These are phyloP conservation scores for Rhizomucor pusillus DNA, from an alignment of 371 early-diverging fungal species.

Conservation along the genomic window DNA sequence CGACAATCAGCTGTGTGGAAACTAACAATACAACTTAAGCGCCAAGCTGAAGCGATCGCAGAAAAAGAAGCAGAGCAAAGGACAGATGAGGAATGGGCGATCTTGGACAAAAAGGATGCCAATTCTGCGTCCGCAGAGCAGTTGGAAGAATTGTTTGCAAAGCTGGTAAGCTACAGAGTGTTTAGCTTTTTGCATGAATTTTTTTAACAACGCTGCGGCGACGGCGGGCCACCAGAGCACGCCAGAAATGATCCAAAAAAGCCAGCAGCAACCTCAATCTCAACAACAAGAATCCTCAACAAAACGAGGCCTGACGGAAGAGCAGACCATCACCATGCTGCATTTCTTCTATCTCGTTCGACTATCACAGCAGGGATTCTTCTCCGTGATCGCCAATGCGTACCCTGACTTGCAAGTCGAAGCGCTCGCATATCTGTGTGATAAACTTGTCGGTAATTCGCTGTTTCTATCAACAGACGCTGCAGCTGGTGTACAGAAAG, in stretches of 20 bases:
- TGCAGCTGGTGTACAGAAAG: conserved; percentile 2
- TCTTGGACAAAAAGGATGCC: conserved; percentile 1
- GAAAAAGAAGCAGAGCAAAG: conserved; percentile 1
- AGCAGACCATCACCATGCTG: conserved; percentile 24
- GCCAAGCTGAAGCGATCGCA: background rate
- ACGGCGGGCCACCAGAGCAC: too few species aligned
- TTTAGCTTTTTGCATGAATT: background rate
- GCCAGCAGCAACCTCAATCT: background rate
- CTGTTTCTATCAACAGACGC: conserved; percentile 23
- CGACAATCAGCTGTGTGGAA: background rate
- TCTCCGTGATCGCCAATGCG: conserved; percentile 15
- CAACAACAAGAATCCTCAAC: conserved; percentile 1
- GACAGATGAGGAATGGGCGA: background rate
- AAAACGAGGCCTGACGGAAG: conserved; percentile 1
- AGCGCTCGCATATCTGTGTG: conserved; percentile 25
- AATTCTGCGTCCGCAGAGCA: background rate
- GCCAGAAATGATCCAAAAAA: too few species aligned
- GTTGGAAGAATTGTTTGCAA: conserved; percentile 7
- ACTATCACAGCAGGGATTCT: conserved; percentile 35
- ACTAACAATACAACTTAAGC: background rate
- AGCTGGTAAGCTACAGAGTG: conserved; percentile 7
- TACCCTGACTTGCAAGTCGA: conserved; percentile 12
- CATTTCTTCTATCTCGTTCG: conserved; percentile 39
- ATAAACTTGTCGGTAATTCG: conserved; percentile 34
- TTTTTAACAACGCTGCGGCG: too few species aligned